Conservation (phyloP, 768 basidiomycete genomes). For the Jaapia argillacea region DNA sequence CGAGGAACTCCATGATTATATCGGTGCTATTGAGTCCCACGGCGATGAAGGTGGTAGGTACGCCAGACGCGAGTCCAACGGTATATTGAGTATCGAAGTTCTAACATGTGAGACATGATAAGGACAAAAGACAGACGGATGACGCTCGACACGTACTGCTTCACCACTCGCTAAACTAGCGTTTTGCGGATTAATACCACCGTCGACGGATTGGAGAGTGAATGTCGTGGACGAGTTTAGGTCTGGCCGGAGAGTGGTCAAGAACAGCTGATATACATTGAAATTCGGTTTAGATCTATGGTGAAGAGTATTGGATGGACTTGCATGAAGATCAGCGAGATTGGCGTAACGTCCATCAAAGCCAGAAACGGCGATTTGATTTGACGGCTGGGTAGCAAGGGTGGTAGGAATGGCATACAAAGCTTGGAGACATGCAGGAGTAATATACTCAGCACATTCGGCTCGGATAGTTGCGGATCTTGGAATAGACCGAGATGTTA, state of each 20-base stretch:
- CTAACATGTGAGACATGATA: slow-evolving; percentile 8
- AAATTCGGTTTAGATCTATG: too few species aligned
- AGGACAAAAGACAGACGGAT: too few species aligned
- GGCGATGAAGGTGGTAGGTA: slow-evolving; percentile 17
- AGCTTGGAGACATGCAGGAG: slow-evolving; percentile 21
- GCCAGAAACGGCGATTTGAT: slow-evolving; percentile 21
- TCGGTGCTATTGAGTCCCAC: too few species aligned
- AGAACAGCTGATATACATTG: too few species aligned
- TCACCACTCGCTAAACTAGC: slow-evolving; percentile 21
- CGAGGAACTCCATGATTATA: slow-evolving; percentile 15
- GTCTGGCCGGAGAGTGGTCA: slow-evolving; percentile 20
- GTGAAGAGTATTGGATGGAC: too few species aligned
- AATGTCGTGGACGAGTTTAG: slow-evolving; percentile 22
- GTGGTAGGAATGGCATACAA: slow-evolving; percentile 26
- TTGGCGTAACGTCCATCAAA: slow-evolving; percentile 21
- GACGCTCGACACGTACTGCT: slow-evolving; percentile 25
- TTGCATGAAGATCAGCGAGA: slow-evolving; percentile 16
- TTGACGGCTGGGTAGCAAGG: slow-evolving; percentile 13
- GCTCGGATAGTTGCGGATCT: too few species aligned
- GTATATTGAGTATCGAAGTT: slow-evolving; percentile 29
- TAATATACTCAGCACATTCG: too few species aligned
- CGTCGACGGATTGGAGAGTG: slow-evolving; percentile 25
- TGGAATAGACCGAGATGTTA: too few species aligned
- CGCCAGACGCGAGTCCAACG: slow-evolving; percentile 20
- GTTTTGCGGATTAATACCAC: slow-evolving; percentile 22